Evolutionary conservation across 805 yeast species (phyloP).

Genomic region (Candida khao-thaluensis): DNA sequence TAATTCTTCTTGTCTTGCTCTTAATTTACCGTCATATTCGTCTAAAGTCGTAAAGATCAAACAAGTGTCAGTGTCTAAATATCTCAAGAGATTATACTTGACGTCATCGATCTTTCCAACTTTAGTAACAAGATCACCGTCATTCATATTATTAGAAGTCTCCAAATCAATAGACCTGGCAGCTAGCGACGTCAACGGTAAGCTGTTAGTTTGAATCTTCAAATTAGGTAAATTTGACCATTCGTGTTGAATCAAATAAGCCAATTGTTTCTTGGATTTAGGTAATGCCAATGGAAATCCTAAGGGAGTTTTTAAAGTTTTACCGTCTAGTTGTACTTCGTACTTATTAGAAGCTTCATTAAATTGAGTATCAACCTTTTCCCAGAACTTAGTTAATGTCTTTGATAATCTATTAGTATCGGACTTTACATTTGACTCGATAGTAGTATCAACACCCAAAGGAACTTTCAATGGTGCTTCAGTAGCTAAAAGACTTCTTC

Average conservation of each 20-base stretch:
- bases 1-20: conserved; percentile 73
- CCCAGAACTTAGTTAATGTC: conserved; percentile 79
- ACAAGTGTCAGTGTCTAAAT: conserved; percentile 92
- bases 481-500: conserved; percentile 14
- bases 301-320: conserved; percentile 79
- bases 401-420: conserved; percentile 71
- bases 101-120: conserved; percentile 62
- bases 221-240: conserved; percentile 75
- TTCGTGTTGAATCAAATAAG: conserved; percentile 77
- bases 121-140: conserved; percentile 52
- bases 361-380: conserved; percentile 52
- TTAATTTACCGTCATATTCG: conserved; percentile 81
- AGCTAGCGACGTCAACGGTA: conserved; percentile 85
- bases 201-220: conserved; percentile 66
- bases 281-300: conserved; percentile 75
- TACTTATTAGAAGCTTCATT: conserved; percentile 31
- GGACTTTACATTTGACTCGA: conserved; percentile 52
- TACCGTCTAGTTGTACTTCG: conserved; percentile 66
- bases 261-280: conserved; percentile 54
- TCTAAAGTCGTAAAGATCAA: conserved; percentile 76
- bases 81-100: conserved; percentile 63
- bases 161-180: conserved; percentile 81
- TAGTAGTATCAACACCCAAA: conserved; percentile 29
- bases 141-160: conserved; percentile 27
- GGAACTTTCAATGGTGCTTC: conserved; percentile 19